Base-by-base conservation (phyloP, 2,329 filamentous ascomycete genomes). In the Sporothrix pallida region DNA sequence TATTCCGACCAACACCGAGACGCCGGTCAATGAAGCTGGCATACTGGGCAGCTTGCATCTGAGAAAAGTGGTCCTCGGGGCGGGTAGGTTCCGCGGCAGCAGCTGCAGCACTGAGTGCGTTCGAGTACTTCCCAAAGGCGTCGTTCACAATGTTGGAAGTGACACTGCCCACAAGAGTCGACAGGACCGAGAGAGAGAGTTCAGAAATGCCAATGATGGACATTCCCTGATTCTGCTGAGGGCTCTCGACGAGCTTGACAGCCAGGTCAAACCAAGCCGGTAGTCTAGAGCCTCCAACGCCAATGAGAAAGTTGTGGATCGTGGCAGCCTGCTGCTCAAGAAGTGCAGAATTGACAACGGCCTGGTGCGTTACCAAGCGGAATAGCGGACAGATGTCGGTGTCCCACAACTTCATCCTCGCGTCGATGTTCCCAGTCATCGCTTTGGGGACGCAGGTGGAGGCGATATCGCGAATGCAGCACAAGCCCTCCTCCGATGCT, bases 291-390 rank as follows among this genome's bases (percentile, higher is more conserved):
- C 80, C 81, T 1, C 81, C 80, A 44, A 81, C 74, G 7, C 83
- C 83, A 7, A 79, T 73, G 0, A 84, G 70, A 63, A 80, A 82
- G 52, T 80, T 82, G 75, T 79, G 81, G 17, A 84, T 78, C 0
- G 68, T 72, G 2, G 80, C 79, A 0, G 83, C 80, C 48, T 83
- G 77, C 50, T 81, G 79, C 71, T 85, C 83, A 15, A 85, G 76
- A 0, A 83, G 77, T 12, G 81, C 79, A 8, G 82, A 84, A 63
- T 82, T 79, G 1, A 80, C 73, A 7, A 83, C 79, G 4, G 78
- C 76, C 3, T 77, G 72, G 37, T 84, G 82, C 0, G 80, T 82
- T 13, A 84, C 73, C 7, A 84, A 62, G 7, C 77, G 74, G 48
- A 84, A 82, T 0, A 84, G 58, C 4, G 71, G 73, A 4, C 71